Conservation (phyloP, 768 basidiomycete genomes). For the Boletus rubescentipes region DNA sequence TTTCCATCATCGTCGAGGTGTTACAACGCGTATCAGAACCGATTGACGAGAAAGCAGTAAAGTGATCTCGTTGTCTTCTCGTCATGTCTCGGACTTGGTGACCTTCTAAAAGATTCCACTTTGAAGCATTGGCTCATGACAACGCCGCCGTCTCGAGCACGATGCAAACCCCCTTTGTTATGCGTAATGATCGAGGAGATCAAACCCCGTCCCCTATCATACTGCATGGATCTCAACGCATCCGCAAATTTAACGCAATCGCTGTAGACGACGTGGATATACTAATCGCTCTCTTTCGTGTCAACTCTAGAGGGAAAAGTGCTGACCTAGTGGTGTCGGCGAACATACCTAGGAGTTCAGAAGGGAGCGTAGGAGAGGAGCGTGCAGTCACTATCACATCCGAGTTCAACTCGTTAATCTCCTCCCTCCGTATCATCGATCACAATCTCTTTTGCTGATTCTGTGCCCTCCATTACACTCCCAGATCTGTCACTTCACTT, state of each 20-base stretch:
- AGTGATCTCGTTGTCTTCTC: slow-evolving; percentile 43
- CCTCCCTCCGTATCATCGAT: slow-evolving; percentile 64
- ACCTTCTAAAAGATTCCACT: slow-evolving; percentile 71
- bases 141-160: slow-evolving; percentile 62
- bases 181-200: slow-evolving; percentile 44
- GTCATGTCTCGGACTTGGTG: slow-evolving; percentile 1
- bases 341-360: slow-evolving; percentile 65
- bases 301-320: slow-evolving; percentile 51
- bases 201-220: slow-evolving; percentile 57
- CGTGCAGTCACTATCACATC: slow-evolving; percentile 30
- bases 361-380: slow-evolving; percentile 34
- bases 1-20: slow-evolving; percentile 84
- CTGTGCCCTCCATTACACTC: background rate
- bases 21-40: slow-evolving; percentile 66
- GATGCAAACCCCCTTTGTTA: slow-evolving; percentile 42
- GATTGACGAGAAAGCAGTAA: slow-evolving; percentile 61
- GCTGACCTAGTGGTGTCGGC: slow-evolving; percentile 84
- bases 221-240: slow-evolving; percentile 66
- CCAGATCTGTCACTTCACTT: slow-evolving; percentile 5
- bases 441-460: slow-evolving; percentile 66
- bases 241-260: slow-evolving; percentile 73
- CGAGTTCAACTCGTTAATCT: slow-evolving; percentile 55
- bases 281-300: slow-evolving; percentile 77
- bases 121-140: slow-evolving; percentile 87
- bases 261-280: slow-evolving; percentile 69